Base-by-base conservation (phyloP, 2,329 filamentous ascomycete species). In the Botrytis byssoidea region DNA sequence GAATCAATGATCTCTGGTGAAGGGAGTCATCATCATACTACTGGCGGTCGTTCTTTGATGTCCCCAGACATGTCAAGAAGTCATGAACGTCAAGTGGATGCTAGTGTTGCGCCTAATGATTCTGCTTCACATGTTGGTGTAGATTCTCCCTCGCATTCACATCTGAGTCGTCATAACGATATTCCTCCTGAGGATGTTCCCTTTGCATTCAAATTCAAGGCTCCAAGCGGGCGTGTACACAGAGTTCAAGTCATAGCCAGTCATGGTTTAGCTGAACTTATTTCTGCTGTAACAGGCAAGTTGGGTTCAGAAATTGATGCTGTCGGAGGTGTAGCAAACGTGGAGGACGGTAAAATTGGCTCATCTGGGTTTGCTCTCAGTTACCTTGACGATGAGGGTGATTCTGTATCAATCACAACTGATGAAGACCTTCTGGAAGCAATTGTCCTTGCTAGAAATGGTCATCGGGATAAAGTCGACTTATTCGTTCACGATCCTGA, bases 131-230 rank as follows among this genome's bases (percentile, higher is more conserved):
- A 98, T 79, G 90, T 93, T 74, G 96, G 95, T 71, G 87, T 90
- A 55, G 93, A 95, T 65, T 94, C 92, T 3, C 94, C 93, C 20
- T 85, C 90, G 32, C 91, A 89, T 72, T 94, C 92, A 32, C 85
- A 83, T 37, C 77, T 89, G 82, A 87, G 12, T 48, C 74, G 75
- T 37, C 83, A 90, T 37, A 87, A 91, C 65, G 87, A 91, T 29
- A 84, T 86, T 6, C 84, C 86, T 9, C 85, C 88, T 1, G 88
- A 93, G 79, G 93, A 97, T 77, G 83, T 89, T 18, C 93, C 95
- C 0, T 99, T 98, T 84, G 90, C 95, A 4, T 99, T 99, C 90
- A 99, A 99, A 83, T 99, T 99, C 88, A 98, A 98, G 86, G 94
- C 96, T 2, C 96, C 96, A 1, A 95, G 93, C 78, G 96, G 95